Base-by-base conservation (phyloP, 2,329 filamentous ascomycete species). In the Metarhizium robertsii region DNA sequence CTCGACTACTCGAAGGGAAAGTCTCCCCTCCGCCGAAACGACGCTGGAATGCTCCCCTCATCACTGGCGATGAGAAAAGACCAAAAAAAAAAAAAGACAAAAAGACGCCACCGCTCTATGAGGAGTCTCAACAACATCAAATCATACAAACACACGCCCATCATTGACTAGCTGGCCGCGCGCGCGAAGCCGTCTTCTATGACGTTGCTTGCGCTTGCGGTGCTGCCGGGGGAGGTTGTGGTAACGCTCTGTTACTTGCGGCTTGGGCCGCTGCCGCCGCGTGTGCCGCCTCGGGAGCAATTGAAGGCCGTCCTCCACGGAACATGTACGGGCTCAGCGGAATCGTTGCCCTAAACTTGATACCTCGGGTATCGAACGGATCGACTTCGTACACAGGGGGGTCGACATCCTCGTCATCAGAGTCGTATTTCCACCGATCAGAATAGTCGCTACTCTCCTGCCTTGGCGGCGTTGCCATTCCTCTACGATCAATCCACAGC, bases 361-460 rank as follows among this genome's bases (percentile, higher is more conserved):
- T 70, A 25, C 81, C 79, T 25, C 75, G 73, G 16, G 78, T 79
- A 62, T 82, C 81, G 61, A 79, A 85, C 42, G 86, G 88, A 66
- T 96, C 90, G 56, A 92, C 79, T 55, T 86, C 80, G 74, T 91
- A 91, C 58, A 85, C 77, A 29, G 86, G 79, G 55, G 85, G 82
- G 56, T 91, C 88, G 53, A 92, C 87, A 50, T 95, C 90, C 60
- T 92, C 90, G 58, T 91, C 89, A 63, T 95, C 89, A 30, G 86
- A 85, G 65, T 95, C 90, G 72, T 90, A 95, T 72, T 91, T 95
- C 81, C 88, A 96, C 58, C 85, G 81, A 66, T 92, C 88, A 30
- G 72, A 74, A 55, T 78, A 72, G 52, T 76, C 67, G 29, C 71
- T 68, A 48, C 68, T 64, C 43, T 79, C 71, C 25, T 48, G 56